A percentile compares a stretch with the other conserved stretches of the same genome.
phyloP scores from a whole-genome alignment of 2,329 filamentous ascomycete species.

The Lachnellula suecica region DNA sequence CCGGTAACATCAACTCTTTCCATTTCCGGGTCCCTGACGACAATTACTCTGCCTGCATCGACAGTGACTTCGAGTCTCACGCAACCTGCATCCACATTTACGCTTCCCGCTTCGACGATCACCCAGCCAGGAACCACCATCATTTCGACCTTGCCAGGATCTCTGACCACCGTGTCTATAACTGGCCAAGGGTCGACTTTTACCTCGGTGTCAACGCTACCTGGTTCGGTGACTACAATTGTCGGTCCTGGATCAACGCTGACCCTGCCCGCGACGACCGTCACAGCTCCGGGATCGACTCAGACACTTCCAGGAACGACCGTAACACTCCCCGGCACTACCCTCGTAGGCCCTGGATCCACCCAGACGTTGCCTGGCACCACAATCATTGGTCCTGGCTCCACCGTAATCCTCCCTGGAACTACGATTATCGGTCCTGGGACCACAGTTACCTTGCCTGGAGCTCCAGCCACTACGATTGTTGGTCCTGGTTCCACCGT shows the following conservation, averaged over 20 bases:
- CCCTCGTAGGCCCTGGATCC: conserved; percentile 4
- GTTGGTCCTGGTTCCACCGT: conserved; percentile 12
- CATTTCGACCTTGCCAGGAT: background rate
- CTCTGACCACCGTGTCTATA: too few species aligned
- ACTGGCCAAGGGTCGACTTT: conserved; percentile 1
- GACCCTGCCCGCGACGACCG: background rate
- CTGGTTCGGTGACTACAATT: conserved; percentile 9
- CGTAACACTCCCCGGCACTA: conserved; percentile 1
- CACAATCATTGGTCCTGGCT: conserved; percentile 1
- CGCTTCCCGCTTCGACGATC: too few species aligned
- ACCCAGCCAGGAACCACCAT: conserved; percentile 1
- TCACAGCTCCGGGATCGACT: background rate
- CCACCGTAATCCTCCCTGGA: conserved; percentile 5
- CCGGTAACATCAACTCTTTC: conserved; percentile 4
- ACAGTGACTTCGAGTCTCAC: background rate
- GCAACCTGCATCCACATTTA: too few species aligned
- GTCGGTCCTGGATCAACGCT: conserved; percentile 10
- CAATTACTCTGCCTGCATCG: conserved; percentile 1
- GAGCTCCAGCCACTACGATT: conserved; percentile 6
- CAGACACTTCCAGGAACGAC: background rate
- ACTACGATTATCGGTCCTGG: conserved; percentile 5
- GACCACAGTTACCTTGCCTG: background rate
- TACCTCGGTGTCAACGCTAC: conserved; percentile 2
- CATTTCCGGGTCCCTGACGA: background rate
- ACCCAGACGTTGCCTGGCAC: conserved; percentile 4